Conservation (phyloP, 169 alveolate genomes). For the Eimeria sp. region DNA sequence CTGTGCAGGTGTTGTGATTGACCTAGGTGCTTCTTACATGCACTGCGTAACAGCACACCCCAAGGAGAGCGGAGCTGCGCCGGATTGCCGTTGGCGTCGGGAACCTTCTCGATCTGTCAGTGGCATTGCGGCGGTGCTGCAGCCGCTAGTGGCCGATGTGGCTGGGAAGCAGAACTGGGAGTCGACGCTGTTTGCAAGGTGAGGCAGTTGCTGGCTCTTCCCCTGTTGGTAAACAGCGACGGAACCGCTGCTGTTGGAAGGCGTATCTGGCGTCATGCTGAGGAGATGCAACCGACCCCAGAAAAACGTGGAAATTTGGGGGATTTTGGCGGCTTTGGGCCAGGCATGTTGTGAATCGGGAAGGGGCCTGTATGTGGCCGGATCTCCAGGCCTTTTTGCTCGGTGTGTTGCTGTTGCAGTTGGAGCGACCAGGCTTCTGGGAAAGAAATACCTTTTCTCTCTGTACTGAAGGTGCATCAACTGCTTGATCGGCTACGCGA, state of each 20-base stretch:
- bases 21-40: conserved; percentile 84
- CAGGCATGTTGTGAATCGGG: neutral
- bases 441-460: conserved; percentile 43
- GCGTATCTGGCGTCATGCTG: neutral
- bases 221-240: neutral
- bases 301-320: neutral
- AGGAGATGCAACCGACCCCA: neutral
- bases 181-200: conserved; percentile 82
- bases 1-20: conserved; percentile 71
- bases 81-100: conserved; percentile 83
- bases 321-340: neutral
- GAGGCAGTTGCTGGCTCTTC: neutral
- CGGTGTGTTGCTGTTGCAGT: conserved; percentile 35
- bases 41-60: conserved; percentile 82
- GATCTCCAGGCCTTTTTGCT: neutral
- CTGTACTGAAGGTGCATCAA: conserved; percentile 77
- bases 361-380: neutral
- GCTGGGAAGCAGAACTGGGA: conserved; percentile 84
- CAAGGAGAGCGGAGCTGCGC: conserved; percentile 14
- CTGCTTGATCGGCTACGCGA: conserved; percentile 77
- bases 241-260: neutral
- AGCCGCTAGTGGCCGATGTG: conserved; percentile 83
- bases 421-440: conserved; percentile 81
- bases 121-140: conserved; percentile 82
- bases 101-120: conserved; percentile 85